Evolutionary conservation across 176 grass and related monocot species (phyloP), one percentile per base, ranked within the genome.

Genomic region (Raddia guianensis): DNA sequence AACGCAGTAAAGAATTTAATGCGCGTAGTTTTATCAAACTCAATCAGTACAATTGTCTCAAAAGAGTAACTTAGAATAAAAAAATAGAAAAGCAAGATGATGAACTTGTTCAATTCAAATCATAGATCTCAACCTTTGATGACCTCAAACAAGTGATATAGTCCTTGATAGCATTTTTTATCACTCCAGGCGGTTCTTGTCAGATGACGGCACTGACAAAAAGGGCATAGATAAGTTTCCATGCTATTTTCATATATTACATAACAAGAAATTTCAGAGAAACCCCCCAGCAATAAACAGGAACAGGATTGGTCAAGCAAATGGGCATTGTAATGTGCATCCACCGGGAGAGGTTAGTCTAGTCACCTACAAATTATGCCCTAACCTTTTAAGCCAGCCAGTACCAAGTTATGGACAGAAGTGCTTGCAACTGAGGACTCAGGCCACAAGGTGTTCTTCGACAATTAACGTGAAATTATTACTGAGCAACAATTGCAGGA

Each of bases 271-370:
- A 70, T 76, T 61, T 70, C 72, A 56, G 34, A 58, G 9, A 58
- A 62, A 19, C 49, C 2, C 72, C 56, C 50, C 53, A 66, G 15
- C 72, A 34, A 77, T 68, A 18, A 49, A 44, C 66, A 72, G 66
- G 11, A 66, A 87, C 72, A 70, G 64, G 71, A 81, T 72, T 59
- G 75, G 84, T 79, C 75, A 53, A 54, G 33, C 69, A 55, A 82
- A 52, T 72, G 76, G 75, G 35, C 50, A 53, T 14, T 10, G 51
- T 15, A 74, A 34, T 71, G 34, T 51, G 47, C 37, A 45, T 63
- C 45, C 44, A 47, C 20, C 12, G 7, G 54, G 2, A 51, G 13
- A 37, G 66, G 52, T n/a, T 66, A 19, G 5, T 32, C 27, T 13
- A 15, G 56, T 61, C 7, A 19, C 48, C 62, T 66, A 53, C 16